Evolutionary conservation across 1,284 basidiomycete species (phyloP), one percentile per base, ranked within the genome.

Genomic region (Exobasidium rhododendri): DNA sequence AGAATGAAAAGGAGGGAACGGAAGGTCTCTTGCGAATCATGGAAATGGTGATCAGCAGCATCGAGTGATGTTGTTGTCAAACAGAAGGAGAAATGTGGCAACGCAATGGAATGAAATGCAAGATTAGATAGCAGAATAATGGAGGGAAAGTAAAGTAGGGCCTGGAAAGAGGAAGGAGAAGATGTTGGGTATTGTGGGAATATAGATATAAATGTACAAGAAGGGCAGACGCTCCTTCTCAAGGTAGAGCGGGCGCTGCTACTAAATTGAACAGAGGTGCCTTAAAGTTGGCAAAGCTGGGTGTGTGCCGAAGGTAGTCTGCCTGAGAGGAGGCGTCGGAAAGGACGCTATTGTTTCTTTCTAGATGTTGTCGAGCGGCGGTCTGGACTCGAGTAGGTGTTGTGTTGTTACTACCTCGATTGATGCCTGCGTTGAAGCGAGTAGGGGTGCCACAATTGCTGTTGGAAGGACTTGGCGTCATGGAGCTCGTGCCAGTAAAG

Each of bases 401-500:
- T 24, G 22, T 29, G n/a, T 26, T 3, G 3, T 55, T 35, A 26
- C n/a, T 20, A 26, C 24, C 30, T 4, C 17, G 2, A 26, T 20
- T 29, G 5, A 26, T 20, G 29, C 32, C n/a, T 4, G 32, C 26
- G 17, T 20, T 20, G 10, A 40, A 40, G 13, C 40, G 31, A 2
- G 52, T 30, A 17, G 52, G 52, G 5, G 52, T 55, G 17, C 52
- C 52, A 4, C 13, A 26, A 3, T 26, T 44, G 5, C 22, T 31
- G 4, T 4, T 4, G 28, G 4, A 24, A 24, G 47, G 47, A 6
- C n/a, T 28, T 17, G n/a, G 20, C 4, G 28, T 24, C 26, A 20
- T 28, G n/a, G 20, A 20, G 24, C 44, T 22, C 17, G 3, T 32
- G 40, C 55, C 55, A 1, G 67, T 67, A 43, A 73, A 73, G n/a